Base-by-base conservation (phyloP, 495 filamentous ascomycete species). In the Hypomontagnella monticulosa region DNA sequence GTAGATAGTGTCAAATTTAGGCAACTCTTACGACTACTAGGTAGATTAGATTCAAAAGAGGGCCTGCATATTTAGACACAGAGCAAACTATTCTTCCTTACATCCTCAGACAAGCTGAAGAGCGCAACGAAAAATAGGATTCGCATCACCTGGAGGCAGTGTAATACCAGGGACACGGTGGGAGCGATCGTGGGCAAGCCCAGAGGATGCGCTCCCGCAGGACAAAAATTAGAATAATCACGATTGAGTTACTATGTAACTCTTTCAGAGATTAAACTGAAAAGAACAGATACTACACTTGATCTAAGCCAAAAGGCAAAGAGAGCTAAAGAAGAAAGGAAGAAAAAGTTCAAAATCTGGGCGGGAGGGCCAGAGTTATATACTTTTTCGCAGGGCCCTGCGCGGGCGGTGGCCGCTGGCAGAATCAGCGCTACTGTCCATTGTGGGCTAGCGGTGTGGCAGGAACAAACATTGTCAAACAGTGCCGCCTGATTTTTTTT, bases 271-370 rank as follows among this genome's bases (percentile, higher is more conserved):
- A 86, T 93, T 93, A 93, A 92, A 93, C 90, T 94, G 89, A 93
- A 93, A 93, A 96, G 92, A 96, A 96, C 92, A 96, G 92, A 95
- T 96, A 95, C 91, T 94, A 95, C 91, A 95, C 92, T 93, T 94
- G 92, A 95, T 94, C 91, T 95, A 89, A 90, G 88, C 88, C 88
- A 89, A 88, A 87, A 87, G 87, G 87, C 85, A 81, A 81, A 79
- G 77, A 78, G 76, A 80, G 78, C 75, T 79, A 66, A 74, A 60
- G 76, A 79, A 66, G 58, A 77, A 79, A 78, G 44, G 63, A 52
- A 58, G 72, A 71, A 41, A 69, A 56, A 54, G 41, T 6, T 36
- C 12, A 32, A 49, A 32, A 4, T 2, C 19, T 0, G 36, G 37
- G 43, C 6, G 20, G 37, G 37, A 20, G 1, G 32, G 8, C n/a